Percentiles rank a stretch among this genome's conserved stretches.
These are phyloP conservation scores for Ganoderma lucidum DNA, from an alignment of 1,284 basidiomycete species.

Conservation along the genomic window DNA sequence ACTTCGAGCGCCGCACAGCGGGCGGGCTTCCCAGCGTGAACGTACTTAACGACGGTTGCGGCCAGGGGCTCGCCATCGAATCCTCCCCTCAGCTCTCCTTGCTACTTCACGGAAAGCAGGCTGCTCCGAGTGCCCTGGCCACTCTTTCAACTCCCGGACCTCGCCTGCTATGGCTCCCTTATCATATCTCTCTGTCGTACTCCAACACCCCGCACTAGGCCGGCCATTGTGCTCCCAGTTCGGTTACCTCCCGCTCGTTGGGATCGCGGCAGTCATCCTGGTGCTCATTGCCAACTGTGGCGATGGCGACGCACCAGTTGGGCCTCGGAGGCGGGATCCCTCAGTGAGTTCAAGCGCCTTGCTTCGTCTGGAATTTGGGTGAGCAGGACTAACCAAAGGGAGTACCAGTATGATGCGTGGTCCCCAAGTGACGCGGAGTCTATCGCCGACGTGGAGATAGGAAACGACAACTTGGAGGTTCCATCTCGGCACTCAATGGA, in stretches of 20 bases:
- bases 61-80: not conserved
- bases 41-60: not conserved
- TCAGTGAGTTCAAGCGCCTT: not conserved
- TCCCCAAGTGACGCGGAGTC: not conserved
- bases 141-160: not conserved
- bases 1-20: not conserved
- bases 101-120: not conserved
- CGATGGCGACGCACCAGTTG: not conserved
- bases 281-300: not conserved
- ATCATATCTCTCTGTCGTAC: not conserved
- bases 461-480: not conserved
- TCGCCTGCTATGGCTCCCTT: conserved; percentile 4
- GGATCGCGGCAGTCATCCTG: not conserved
- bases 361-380: not conserved
- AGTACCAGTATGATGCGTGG: not conserved
- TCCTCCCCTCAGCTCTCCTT: not conserved
- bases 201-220: not conserved
- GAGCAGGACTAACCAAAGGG: not conserved
- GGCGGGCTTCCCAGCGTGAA: not conserved
- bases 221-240: not conserved
- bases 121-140: too few species aligned
- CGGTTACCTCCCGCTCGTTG: not conserved
- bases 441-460: not conserved
- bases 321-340: not conserved
- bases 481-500: not conserved